Percentiles rank a stretch among this genome's conserved stretches.
phyloP scores from a whole-genome alignment of 805 yeast genomes.

The Candida insectorum region DNA sequence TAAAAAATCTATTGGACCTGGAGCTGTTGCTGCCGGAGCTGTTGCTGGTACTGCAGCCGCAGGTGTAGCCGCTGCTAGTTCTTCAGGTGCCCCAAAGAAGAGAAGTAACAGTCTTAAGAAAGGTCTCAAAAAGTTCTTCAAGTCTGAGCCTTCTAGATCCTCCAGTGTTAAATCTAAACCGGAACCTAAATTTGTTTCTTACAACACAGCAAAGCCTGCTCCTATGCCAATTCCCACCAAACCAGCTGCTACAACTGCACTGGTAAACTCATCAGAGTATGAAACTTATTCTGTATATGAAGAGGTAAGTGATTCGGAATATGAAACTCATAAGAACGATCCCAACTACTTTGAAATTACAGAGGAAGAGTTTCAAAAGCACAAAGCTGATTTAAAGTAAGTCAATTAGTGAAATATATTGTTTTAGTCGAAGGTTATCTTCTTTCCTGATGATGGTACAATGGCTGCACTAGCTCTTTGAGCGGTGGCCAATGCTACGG shows the following conservation, averaged over 20 bases:
- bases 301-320: conserved; percentile 49
- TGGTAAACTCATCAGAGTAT: conserved; percentile 14
- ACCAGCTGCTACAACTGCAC: too few relatives aligned
- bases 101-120: conserved; percentile 13
- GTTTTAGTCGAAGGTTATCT: conserved; percentile 59
- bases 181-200: neutral
- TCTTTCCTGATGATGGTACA: conserved; percentile 88
- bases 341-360: conserved; percentile 46
- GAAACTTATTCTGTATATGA: conserved; percentile 35
- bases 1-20: conserved; percentile 7
- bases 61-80: conserved; percentile 13
- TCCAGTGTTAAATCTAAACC: neutral
- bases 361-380: conserved; percentile 22
- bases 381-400: conserved; percentile 13
- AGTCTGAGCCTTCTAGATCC: neutral
- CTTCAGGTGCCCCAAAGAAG: neutral
- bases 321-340: conserved; percentile 40
- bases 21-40: conserved; percentile 13
- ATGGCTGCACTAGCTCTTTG: conserved; percentile 87
- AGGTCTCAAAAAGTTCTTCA: conserved; percentile 9
- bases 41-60: conserved; percentile 13
- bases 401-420: conserved; percentile 1
- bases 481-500: conserved; percentile 83
- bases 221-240: conserved; percentile 2
- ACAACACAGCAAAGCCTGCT: neutral